Evolutionary conservation across 2,329 filamentous ascomycete species (phyloP).

Genomic region (Bipolaris zeicola): DNA sequence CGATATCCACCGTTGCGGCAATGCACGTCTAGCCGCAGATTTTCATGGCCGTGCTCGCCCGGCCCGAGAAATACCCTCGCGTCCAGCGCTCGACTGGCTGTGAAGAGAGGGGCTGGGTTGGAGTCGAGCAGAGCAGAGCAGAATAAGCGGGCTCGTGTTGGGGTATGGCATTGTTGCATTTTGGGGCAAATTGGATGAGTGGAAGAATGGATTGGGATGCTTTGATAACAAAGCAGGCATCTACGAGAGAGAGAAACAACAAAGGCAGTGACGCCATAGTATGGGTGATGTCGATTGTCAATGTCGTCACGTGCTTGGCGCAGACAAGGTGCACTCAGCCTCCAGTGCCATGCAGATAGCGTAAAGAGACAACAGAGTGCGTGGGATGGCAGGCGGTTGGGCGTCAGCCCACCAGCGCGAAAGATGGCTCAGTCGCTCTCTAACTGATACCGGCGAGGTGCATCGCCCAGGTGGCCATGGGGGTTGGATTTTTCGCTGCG

Average conservation of each 20-base stretch:
- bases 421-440: background rate
- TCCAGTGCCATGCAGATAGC: background rate
- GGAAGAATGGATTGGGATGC: background rate
- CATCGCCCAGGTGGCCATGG: slow-evolving; percentile 12
- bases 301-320: background rate
- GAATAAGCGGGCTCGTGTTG: too few species aligned
- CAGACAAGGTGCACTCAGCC: background rate
- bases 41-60: slow-evolving; percentile 12
- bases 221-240: background rate
- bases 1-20: slow-evolving; percentile 16
- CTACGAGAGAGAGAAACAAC: background rate
- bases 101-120: slow-evolving; percentile 5
- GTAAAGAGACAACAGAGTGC: background rate
- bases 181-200: background rate
- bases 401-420: slow-evolving; percentile 3
- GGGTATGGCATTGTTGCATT: background rate
- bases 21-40: slow-evolving; percentile 17
- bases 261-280: background rate
- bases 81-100: background rate
- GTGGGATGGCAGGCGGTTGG: background rate
- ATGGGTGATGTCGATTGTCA: background rate
- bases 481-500: slow-evolving; percentile 6
- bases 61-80: slow-evolving; percentile 5
- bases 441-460: slow-evolving; percentile 15
- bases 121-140: too few species aligned